A percentile compares a stretch with the other conserved stretches of the same genome.
Evolutionary conservation across 129 eudicot genomes (phyloP).

Genomic region (Arctium minus): DNA sequence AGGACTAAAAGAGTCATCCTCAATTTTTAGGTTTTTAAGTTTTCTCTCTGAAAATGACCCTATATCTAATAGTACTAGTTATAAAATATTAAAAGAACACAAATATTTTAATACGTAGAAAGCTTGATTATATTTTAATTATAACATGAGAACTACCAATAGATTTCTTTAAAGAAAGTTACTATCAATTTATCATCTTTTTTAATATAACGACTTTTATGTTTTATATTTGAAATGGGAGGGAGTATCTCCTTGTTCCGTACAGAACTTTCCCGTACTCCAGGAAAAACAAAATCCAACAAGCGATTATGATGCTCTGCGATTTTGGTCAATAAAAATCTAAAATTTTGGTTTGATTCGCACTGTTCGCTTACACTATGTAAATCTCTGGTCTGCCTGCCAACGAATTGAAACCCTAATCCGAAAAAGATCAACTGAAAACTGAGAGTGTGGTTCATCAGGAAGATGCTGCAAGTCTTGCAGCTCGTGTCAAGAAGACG

Average conservation of each 20-base stretch:
- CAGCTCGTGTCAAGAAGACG: constrained; percentile 52
- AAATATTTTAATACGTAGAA: background rate
- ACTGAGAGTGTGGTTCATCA: constrained; percentile 14
- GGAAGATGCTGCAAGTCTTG: constrained; percentile 63
- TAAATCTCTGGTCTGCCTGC: background rate
- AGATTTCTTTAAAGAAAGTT: background rate
- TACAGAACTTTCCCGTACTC: background rate
- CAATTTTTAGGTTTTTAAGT: too few species aligned
- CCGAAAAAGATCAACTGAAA: background rate
- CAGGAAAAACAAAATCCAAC: background rate
- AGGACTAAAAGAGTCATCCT: too few species aligned
- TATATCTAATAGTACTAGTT: too few species aligned
- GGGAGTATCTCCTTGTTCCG: background rate
- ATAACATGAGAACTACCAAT: background rate
- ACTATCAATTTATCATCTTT: too few species aligned
- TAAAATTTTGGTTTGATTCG: background rate
- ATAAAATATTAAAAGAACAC: background rate
- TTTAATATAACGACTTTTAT: too few species aligned
- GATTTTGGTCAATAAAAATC: background rate
- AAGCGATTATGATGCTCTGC: background rate
- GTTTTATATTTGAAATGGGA: background rate
- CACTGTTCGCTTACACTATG: background rate
- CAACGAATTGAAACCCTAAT: background rate
- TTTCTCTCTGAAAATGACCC: too few species aligned
- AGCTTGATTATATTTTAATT: background rate